Conservation (phyloP, 768 basidiomycete species). For the Podaxis sp. region DNA sequence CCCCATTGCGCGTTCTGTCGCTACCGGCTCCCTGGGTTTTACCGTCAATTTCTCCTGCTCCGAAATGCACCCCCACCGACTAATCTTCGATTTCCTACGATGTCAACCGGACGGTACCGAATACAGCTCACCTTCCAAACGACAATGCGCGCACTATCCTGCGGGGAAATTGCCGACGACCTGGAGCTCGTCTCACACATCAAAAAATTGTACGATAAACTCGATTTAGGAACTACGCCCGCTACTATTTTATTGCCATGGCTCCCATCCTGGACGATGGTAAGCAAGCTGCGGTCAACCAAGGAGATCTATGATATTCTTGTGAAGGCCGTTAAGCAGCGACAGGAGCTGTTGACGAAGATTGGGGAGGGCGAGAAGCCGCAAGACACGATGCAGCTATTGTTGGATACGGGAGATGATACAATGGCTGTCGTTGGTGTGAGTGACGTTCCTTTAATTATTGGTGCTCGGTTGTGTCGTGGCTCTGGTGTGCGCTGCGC, state of each 20-base stretch:
- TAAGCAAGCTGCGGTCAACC: slow-evolving; percentile 69
- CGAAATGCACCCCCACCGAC: neutral
- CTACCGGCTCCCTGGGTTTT: slow-evolving; percentile 5
- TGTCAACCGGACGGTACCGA: neutral
- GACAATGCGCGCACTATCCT: slow-evolving; percentile 66
- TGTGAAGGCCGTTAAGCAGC: slow-evolving; percentile 51
- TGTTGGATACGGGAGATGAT: slow-evolving; percentile 71
- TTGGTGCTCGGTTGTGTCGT: slow-evolving; percentile 2
- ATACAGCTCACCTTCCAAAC: slow-evolving; percentile 69
- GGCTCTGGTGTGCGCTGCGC: neutral
- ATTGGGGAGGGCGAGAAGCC: slow-evolving; percentile 49
- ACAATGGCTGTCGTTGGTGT: slow-evolving; percentile 70
- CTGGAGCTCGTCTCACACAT: slow-evolving; percentile 59
- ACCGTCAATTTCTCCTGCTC: slow-evolving; percentile 13
- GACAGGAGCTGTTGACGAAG: slow-evolving; percentile 31
- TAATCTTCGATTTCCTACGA: neutral
- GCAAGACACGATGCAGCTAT: slow-evolving; percentile 73
- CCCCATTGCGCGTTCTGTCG: neutral
- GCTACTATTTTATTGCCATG: slow-evolving; percentile 73
- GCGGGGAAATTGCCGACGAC: slow-evolving; percentile 70
- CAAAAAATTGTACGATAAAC: slow-evolving; percentile 61
- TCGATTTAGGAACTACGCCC: slow-evolving; percentile 73
- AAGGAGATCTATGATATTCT: slow-evolving; percentile 77
- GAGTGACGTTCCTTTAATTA: slow-evolving; percentile 25
- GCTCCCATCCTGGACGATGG: slow-evolving; percentile 73